phyloP scores from a whole-genome alignment of 768 basidiomycete species.

The Xerocomus spinulosus region DNA sequence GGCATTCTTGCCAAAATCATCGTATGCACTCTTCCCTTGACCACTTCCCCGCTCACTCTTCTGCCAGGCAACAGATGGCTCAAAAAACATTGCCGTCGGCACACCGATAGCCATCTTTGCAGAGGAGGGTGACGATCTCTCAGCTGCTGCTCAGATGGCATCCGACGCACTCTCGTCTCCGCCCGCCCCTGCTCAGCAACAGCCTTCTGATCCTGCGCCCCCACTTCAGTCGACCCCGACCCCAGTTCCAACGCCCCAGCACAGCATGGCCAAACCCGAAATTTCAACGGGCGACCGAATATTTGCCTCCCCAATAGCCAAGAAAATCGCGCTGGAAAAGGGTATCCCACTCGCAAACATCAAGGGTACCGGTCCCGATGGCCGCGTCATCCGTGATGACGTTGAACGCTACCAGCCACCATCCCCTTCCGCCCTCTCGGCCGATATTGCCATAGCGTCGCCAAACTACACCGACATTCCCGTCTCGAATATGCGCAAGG shows the following conservation, averaged over 20 bases:
- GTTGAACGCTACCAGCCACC: constrained; percentile 82
- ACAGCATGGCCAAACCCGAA: constrained; percentile 47
- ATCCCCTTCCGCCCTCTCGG: constrained; percentile 39
- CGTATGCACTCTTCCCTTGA: constrained; percentile 42
- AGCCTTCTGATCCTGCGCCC: constrained; percentile 41
- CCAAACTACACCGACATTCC: constrained; percentile 87
- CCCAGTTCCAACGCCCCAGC: constrained; percentile 31
- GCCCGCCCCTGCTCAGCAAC: constrained; percentile 32
- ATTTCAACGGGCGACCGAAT: constrained; percentile 72
- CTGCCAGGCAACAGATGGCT: constrained; percentile 69
- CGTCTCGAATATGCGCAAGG: constrained; percentile 89
- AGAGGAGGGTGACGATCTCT: constrained; percentile 94
- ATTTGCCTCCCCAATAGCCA: constrained; percentile 93
- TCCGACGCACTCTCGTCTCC: constrained; percentile 50
- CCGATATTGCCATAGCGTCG: constrained; percentile 47
- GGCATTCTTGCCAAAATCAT: constrained; percentile 96
- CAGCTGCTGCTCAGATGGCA: constrained; percentile 72
- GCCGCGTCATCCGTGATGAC: constrained; percentile 91
- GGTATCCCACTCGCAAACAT: constrained; percentile 87
- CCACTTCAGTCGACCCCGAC: constrained; percentile 32
- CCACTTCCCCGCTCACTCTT: neutral
- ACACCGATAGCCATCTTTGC: constrained; percentile 85
- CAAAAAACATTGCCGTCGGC: constrained; percentile 86
- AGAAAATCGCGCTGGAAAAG: constrained; percentile 92
- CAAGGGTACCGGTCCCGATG: constrained; percentile 91